Conservation (phyloP, 2,329 filamentous ascomycete species). For the Aspergillus spinulosporus region DNA sequence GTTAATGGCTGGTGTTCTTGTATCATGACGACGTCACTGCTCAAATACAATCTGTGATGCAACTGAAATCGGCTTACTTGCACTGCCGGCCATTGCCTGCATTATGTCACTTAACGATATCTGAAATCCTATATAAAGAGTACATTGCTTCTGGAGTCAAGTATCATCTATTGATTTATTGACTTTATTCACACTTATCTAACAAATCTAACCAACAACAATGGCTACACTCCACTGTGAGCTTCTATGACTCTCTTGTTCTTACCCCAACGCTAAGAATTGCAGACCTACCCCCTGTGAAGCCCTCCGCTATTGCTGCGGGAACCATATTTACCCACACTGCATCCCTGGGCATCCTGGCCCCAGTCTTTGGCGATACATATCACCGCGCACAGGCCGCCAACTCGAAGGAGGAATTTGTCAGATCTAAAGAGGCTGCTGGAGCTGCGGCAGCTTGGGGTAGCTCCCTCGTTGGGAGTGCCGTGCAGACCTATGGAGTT, state of each 20-base stretch:
- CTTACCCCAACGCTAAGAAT: constrained; percentile 5
- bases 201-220: constrained; percentile 30
- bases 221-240: constrained; percentile 63
- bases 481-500: constrained; percentile 84
- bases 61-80: constrained; percentile 12
- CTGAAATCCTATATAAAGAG: constrained; percentile 1
- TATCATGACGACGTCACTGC: constrained; percentile 35
- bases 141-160: background rate
- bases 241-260: constrained; percentile 26
- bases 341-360: constrained; percentile 81
- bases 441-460: constrained; percentile 87
- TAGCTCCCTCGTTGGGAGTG: constrained; percentile 84
- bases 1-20: constrained; percentile 7
- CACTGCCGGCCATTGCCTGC: background rate
- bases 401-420: constrained; percentile 95
- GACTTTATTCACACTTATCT: too few species aligned
- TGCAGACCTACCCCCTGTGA: constrained; percentile 78
- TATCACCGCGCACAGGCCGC: constrained; percentile 89
- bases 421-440: constrained; percentile 87
- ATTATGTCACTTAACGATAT: constrained; percentile 16
- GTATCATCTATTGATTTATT: background rate
- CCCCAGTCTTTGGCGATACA: constrained; percentile 88
- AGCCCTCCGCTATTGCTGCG: constrained; percentile 96
- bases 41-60: constrained; percentile 4
- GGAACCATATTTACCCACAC: constrained; percentile 96